Base-by-base conservation (phyloP, 2,329 filamentous ascomycete species). In the Penicillium hordei region DNA sequence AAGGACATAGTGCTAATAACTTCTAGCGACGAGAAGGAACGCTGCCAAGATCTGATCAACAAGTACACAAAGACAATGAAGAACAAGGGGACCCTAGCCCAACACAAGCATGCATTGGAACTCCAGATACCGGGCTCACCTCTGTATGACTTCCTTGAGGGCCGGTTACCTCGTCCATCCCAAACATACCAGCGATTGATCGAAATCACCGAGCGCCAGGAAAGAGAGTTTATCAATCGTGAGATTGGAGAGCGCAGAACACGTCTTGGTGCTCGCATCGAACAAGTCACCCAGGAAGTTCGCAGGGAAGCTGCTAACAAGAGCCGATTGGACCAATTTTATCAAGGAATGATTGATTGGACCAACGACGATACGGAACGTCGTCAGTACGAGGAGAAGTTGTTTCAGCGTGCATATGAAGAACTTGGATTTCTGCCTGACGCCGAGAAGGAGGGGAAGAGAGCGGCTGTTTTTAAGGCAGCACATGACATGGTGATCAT, bases 401-500 rank as follows among this genome's bases (percentile, higher is more conserved):
- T 97, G 15, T 76, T 99, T 4, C 84, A 89, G 61, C 86, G 93
- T 69, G 90, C 88, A 60, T 89, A 93, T 65, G 92, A 97, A 57
- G 83, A 86, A 5, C 82, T 99, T 1, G 74, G 89, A 9, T 87
- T 90, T 29, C 80, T 91, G 17, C 84, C 88, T 3, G 60, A 81
- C 1, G 86, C 87, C 4, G 79, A 86, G 57, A 97, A 97, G 75
- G 70, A 77, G 1, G 75, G 80, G 19, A 92, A 95, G 72, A 84
- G 90, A 27, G 79, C 86, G 36, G 87, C 89, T 62, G 88, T 96
- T 0, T 76, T 89, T 67, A 88, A 89, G 59, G 79, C 94, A 52
- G 92, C 93, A 0, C 86, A 88, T 61, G 94, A 93, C 60, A 96
- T 99, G 90, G 93, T 99, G 60, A 90, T 96, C 59, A 94, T 99